phyloP scores from a whole-genome alignment of 768 basidiomycete genomes.

The Lactarius vividus region DNA sequence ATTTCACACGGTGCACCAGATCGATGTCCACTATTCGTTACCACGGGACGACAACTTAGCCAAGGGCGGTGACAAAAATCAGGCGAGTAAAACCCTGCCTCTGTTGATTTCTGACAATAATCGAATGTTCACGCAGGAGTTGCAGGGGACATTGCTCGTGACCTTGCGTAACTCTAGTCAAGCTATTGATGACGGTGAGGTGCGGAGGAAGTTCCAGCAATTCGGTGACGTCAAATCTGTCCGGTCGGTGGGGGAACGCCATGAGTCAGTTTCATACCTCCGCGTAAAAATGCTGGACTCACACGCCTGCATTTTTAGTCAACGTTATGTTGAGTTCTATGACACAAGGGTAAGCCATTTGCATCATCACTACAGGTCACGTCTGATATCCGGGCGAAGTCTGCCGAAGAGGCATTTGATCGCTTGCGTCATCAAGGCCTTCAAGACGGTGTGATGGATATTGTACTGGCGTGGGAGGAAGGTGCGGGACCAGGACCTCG shows the following conservation, averaged over 20 bases:
- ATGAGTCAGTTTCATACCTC: constrained; percentile 38
- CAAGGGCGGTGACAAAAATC: constrained; percentile 79
- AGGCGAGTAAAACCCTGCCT: constrained; percentile 44
- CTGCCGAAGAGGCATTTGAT: constrained; percentile 76
- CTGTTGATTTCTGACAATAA: neutral
- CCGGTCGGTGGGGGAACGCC: constrained; percentile 58
- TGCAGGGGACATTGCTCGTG: constrained; percentile 83
- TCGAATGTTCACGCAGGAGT: constrained; percentile 44
- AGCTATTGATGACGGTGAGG: constrained; percentile 78
- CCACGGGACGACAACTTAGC: constrained; percentile 69
- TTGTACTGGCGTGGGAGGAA: constrained; percentile 81
- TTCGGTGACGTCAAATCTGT: constrained; percentile 90
- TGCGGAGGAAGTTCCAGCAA: constrained; percentile 80
- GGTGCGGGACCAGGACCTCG: constrained; percentile 44
- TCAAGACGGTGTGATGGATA: constrained; percentile 87
- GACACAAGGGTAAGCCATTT: constrained; percentile 68
- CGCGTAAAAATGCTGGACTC: neutral
- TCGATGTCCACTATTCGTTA: constrained; percentile 97
- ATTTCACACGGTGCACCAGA: constrained; percentile 47
- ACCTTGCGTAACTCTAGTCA: constrained; percentile 70
- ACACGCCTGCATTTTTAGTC: constrained; percentile 46
- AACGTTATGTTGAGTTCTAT: constrained; percentile 91
- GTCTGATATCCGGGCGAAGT: constrained; percentile 41
- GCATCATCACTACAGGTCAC: neutral
- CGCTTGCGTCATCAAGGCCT: constrained; percentile 71